Evolutionary conservation across 768 basidiomycete species (phyloP), one percentile per base, ranked within the genome.

Genomic region (Hygrophorus pudorinus): DNA sequence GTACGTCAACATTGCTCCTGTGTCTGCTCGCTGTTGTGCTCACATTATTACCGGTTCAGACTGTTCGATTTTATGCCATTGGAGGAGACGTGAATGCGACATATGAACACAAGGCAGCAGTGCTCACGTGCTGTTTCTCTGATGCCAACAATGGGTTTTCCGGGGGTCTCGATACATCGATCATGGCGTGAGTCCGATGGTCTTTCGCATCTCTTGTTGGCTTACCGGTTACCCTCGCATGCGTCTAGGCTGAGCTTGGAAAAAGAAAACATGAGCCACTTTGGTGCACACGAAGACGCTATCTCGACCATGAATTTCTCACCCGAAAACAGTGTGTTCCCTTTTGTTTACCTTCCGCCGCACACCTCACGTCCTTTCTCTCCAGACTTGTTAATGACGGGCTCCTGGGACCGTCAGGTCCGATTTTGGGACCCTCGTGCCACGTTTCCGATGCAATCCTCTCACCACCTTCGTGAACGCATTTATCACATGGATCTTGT

Each of bases 351-450:
- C n/a, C 28, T 9, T 40, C 8, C 36, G 16, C 42, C 27, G 16
- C 31, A 13, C 14, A 38, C 37, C 13, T 20, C 7, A 18, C 1
- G 24, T 24, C 39, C 36, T 38, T 13, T 32, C 37, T 17, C 37
- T 16, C 31, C 53, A 92, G 89, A 85, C 53, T 49, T 65, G 1
- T 67, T 97, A 18, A 73, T 97, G 36, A 84, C 89, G 0, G 90
- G 85, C 9, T 92, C 91, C 12, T 97, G 92, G 91, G 93, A 97
- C 59, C 78, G 82, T 38, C 84, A 88, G 0, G 56, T 98, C 18
- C 83, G 83, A 9, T 76, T 92, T 55, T 96, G 89, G 83, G 91
- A 97, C 56, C 77, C 84, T 0, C 76, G 85, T 29, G 70, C 79
- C 0, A 56, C 75, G 1, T 64, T 65, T 14, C 62, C 78, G 1